Conservation (phyloP, 1,139 yeast genomes). For the Entelexis paramagnoliae region DNA sequence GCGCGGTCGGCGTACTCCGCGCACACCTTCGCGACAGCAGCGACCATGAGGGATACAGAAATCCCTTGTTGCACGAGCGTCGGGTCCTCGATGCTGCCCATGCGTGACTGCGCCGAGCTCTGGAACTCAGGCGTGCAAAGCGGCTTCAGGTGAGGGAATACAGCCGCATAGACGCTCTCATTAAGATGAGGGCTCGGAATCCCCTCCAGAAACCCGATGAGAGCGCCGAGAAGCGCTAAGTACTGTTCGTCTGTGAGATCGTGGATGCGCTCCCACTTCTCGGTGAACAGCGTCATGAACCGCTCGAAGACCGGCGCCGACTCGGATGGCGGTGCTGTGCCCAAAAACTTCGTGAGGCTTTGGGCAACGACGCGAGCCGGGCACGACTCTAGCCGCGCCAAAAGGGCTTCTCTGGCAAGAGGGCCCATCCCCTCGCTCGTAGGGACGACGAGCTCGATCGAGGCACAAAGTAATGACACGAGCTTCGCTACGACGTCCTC, state of each 20-base stretch:
- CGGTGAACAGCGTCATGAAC: neutral
- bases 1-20: constrained; percentile 6
- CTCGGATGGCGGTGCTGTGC: neutral
- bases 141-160: constrained; percentile 7
- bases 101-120: constrained; percentile 10
- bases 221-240: constrained; percentile 9
- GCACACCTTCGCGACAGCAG: constrained; percentile 6
- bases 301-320: neutral
- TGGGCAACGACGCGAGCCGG: constrained; percentile 9
- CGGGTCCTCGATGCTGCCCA: constrained; percentile 2
- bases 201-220: constrained; percentile 18
- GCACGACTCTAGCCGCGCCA: neutral
- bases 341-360: constrained; percentile 6
- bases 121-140: constrained; percentile 14
- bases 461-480: neutral
- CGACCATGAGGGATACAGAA: neutral
- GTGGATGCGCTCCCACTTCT: constrained; percentile 1
- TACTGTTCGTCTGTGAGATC: neutral
- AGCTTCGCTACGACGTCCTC: neutral
- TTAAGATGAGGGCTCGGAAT: neutral
- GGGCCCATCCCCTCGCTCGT: neutral
- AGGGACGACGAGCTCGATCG: neutral
- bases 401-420: neutral
- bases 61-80: neutral
- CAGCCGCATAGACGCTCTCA: neutral